Evolutionary conservation across 225 moss, liverwort and hornwort species (phyloP).

Genomic region (Bryum argenteum): DNA sequence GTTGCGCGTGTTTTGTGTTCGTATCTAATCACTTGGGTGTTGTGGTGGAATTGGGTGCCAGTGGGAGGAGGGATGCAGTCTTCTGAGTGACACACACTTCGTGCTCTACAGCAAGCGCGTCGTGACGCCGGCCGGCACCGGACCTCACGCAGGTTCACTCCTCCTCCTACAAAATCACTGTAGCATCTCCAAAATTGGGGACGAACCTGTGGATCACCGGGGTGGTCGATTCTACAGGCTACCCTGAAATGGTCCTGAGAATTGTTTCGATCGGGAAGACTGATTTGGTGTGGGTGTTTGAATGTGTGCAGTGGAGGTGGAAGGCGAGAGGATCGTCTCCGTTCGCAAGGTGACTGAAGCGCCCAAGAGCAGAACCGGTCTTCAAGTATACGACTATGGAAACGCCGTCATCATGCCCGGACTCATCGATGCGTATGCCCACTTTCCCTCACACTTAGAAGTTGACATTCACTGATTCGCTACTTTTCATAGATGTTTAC

Average conservation of each 20-base stretch:
- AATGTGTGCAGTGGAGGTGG: slow-evolving; percentile 75
- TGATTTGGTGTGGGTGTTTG: too few species aligned
- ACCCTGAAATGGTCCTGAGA: too few species aligned
- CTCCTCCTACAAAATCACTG: not conserved
- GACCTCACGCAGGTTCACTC: slow-evolving; percentile 66
- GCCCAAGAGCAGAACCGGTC: slow-evolving; percentile 52
- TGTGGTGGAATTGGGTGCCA: slow-evolving; percentile 24
- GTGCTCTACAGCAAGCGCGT: slow-evolving; percentile 94
- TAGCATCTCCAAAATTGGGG: too few species aligned
- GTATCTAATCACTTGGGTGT: not conserved
- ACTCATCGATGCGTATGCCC: slow-evolving; percentile 74
- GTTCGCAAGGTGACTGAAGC: slow-evolving; percentile 69
- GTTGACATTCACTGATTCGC: not conserved
- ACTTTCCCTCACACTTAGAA: too few species aligned
- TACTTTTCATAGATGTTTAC: too few species aligned
- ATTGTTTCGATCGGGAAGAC: too few species aligned
- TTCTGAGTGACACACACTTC: slow-evolving; percentile 67
- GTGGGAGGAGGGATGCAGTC: slow-evolving; percentile 71
- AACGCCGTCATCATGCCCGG: slow-evolving; percentile 97
- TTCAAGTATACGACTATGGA: slow-evolving; percentile 75
- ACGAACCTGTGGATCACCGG: too few species aligned
- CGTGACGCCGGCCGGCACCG: slow-evolving; percentile 75
- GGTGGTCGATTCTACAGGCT: too few species aligned
- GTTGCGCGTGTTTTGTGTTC: not conserved
- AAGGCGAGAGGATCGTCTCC: slow-evolving; percentile 71